phyloP scores from a whole-genome alignment of 2,329 filamentous ascomycete species.

The Calonectria henricotiae region DNA sequence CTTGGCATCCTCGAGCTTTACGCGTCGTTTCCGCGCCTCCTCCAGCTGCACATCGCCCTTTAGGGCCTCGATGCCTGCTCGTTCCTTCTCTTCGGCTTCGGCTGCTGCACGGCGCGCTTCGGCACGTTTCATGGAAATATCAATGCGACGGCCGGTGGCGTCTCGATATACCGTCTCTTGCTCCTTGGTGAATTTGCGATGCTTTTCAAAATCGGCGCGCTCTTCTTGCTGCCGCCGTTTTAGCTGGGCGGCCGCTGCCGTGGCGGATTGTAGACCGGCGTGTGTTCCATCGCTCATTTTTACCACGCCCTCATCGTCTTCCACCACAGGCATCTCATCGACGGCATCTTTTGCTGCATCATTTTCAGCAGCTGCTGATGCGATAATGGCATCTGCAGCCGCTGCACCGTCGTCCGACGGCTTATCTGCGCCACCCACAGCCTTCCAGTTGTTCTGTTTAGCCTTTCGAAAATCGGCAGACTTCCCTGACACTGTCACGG shows the following conservation, averaged over 20 bases:
- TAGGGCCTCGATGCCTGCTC: constrained; percentile 78
- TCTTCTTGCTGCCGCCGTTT: constrained; percentile 79
- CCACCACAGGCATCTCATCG: constrained; percentile 67
- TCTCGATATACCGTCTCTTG: constrained; percentile 96
- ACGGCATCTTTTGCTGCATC: constrained; percentile 66
- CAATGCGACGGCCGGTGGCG: constrained; percentile 93
- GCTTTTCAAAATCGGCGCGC: constrained; percentile 65
- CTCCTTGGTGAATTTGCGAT: constrained; percentile 64
- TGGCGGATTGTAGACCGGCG: constrained; percentile 89
- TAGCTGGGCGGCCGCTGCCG: constrained; percentile 81
- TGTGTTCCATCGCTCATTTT: constrained; percentile 91
- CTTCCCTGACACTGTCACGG: constrained; percentile 66
- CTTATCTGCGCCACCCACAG: constrained; percentile 67
- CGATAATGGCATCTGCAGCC: constrained; percentile 84
- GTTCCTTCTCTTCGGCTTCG: constrained; percentile 82
- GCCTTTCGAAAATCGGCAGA: constrained; percentile 79
- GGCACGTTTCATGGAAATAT: constrained; percentile 90
- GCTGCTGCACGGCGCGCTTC: constrained; percentile 79
- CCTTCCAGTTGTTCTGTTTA: constrained; percentile 88
- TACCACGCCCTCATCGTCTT: constrained; percentile 65
- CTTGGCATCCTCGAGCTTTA: constrained; percentile 84
- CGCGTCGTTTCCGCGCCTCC: constrained; percentile 76
- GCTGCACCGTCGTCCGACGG: constrained; percentile 67
- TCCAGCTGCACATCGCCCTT: constrained; percentile 89
- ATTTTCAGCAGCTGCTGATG: constrained; percentile 79